These are phyloP conservation scores for Trematosphaeria pertusa DNA, from an alignment of 2,329 filamentous ascomycete species.

Conservation along the genomic window DNA sequence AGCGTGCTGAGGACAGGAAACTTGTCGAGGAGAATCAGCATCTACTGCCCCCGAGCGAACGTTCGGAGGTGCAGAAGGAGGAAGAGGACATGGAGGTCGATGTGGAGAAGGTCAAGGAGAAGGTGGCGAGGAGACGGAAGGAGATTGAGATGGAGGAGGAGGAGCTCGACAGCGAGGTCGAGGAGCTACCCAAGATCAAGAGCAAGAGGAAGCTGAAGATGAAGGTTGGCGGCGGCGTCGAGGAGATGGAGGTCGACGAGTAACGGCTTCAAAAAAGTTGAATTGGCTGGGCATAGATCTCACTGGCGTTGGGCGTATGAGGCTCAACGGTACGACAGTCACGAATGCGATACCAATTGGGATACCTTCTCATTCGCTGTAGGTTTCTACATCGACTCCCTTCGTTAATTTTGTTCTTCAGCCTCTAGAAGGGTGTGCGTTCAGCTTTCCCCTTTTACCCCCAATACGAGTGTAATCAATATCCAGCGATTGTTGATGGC, in stretches of 20 bases:
- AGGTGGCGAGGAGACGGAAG: constrained; percentile 63
- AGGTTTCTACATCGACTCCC: too few relatives aligned
- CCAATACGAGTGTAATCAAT: too few relatives aligned
- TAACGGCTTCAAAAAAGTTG: constrained; percentile 16
- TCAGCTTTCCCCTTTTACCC: too few relatives aligned
- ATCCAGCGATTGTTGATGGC: too few relatives aligned
- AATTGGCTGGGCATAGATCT: not conserved
- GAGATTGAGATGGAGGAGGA: constrained; percentile 66
- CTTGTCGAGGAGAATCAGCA: constrained; percentile 92
- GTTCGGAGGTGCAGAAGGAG: constrained; percentile 57
- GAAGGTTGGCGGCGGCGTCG: constrained; percentile 53
- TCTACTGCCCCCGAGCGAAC: constrained; percentile 71
- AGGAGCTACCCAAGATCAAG: constrained; percentile 48
- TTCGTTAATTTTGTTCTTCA: too few relatives aligned
- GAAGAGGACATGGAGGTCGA: constrained; percentile 66
- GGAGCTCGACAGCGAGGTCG: constrained; percentile 47
- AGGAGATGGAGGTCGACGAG: constrained; percentile 57
- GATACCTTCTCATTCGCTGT: too few relatives aligned
- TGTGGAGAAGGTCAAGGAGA: constrained; percentile 55
- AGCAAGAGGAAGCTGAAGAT: constrained; percentile 57
- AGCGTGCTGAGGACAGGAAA: constrained; percentile 81
- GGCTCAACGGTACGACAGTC: not conserved
- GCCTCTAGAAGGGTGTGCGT: too few relatives aligned
- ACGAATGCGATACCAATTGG: too few relatives aligned
- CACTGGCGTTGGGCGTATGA: not conserved